These are phyloP conservation scores for Erodium chrysanthum DNA, from an alignment of 441 rosid species.

Conservation along the genomic window DNA sequence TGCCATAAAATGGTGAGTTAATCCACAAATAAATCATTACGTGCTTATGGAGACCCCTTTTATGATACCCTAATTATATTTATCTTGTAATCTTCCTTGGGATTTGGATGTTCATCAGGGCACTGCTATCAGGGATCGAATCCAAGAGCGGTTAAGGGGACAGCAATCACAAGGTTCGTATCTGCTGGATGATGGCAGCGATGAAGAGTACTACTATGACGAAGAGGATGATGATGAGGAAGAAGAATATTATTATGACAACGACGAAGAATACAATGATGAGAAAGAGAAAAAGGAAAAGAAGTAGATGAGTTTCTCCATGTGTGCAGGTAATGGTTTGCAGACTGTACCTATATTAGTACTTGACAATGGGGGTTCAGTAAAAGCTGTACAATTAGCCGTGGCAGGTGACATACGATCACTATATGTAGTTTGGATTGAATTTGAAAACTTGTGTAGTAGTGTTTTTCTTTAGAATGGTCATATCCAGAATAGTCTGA, in stretches of 20 bases:
- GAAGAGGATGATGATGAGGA: no score
- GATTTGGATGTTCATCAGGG: constrained; percentile 34
- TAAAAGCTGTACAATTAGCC: background rate
- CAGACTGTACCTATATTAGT: constrained; percentile 9
- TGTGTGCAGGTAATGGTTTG: background rate
- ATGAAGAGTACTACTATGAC: constrained; percentile 13
- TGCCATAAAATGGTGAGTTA: constrained; percentile 75
- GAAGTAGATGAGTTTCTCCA: constrained; percentile 12
- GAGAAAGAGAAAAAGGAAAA: constrained; percentile 20
- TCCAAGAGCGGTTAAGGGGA: constrained; percentile 52
- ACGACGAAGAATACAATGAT: constrained; percentile 27
- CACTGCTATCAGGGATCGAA: constrained; percentile 65
- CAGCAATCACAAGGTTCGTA: constrained; percentile 35
- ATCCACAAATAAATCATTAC: background rate
- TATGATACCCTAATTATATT: no score
- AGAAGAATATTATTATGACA: constrained; percentile 22
- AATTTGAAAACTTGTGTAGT: background rate
- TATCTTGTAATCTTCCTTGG: background rate
- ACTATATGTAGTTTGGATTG: background rate
- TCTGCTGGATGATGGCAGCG: constrained; percentile 31
- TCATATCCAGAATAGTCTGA: background rate
- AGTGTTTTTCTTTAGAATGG: background rate
- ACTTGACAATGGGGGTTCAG: constrained; percentile 8
- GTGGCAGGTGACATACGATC: no score
- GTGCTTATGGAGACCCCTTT: no score